Conservation (phyloP, 208 protist species). For the Leishmania turanica region DNA sequence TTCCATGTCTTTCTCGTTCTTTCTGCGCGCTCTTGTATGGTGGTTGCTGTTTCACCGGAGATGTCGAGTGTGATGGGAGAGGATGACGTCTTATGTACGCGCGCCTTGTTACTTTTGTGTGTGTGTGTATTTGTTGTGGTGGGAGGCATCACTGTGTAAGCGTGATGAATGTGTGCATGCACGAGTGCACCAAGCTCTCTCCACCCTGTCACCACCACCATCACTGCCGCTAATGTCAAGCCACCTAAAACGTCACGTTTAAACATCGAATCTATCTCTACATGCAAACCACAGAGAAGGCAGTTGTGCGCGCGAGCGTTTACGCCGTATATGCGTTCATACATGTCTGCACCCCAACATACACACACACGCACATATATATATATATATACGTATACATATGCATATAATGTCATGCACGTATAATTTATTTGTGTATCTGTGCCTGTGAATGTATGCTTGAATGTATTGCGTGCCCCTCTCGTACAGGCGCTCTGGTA, state of each 20-base stretch:
- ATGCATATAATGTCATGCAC: too few relatives aligned
- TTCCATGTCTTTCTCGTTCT: neutral
- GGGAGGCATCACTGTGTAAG: neutral
- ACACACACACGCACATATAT: neutral
- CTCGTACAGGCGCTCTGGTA: neutral
- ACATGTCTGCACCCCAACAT: neutral
- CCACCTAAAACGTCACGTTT: neutral
- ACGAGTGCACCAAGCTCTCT: neutral
- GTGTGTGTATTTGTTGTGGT: neutral
- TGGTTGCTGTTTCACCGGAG: neutral
- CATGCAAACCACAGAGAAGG: neutral
- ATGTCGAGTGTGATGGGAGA: neutral
- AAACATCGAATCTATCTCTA: neutral
- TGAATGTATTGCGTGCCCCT: neutral
- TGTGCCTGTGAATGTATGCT: neutral
- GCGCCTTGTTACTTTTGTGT: neutral
- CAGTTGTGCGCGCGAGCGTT: neutral
- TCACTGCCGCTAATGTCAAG: neutral
- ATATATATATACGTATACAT: neutral
- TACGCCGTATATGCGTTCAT: neutral
- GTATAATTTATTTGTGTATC: neutral
- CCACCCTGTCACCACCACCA: neutral
- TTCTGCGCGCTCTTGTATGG: neutral
- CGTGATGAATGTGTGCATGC: neutral
- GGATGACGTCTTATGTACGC: neutral